These are phyloP conservation scores for Yamadazyma kanchanaburiensis DNA, from an alignment of 1,139 yeast genomes.

Conservation along the genomic window DNA sequence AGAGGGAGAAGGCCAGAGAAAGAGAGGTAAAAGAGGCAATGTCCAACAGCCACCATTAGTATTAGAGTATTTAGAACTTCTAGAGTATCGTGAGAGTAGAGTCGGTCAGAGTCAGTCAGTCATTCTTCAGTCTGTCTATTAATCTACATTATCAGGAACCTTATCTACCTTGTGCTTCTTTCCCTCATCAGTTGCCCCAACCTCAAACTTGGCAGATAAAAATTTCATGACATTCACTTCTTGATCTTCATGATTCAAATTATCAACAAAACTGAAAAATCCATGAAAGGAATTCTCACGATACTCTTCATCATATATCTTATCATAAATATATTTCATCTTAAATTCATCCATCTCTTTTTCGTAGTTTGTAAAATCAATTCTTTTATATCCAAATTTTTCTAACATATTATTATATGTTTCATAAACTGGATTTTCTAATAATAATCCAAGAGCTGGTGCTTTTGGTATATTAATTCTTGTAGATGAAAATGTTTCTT, in stretches of 20 bases:
- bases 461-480: conserved; percentile 94
- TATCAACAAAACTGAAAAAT: conserved; percentile 84
- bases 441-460: conserved; percentile 87
- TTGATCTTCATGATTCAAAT: conserved; percentile 43
- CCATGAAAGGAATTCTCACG: conserved; percentile 86
- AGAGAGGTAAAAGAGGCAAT: too few relatives aligned
- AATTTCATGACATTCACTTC: conserved; percentile 58
- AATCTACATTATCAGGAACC: too few relatives aligned
- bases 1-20: too few relatives aligned
- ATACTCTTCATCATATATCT: conserved; percentile 85
- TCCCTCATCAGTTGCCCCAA: conserved; percentile 21
- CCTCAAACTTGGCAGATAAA: conserved; percentile 53
- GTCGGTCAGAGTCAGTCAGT: too few relatives aligned
- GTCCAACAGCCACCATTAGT: too few relatives aligned
- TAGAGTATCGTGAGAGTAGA: too few relatives aligned
- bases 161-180: too few relatives aligned
- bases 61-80: too few relatives aligned
- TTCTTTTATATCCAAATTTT: conserved; percentile 74
- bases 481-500: conserved; percentile 71
- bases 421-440: conserved; percentile 91
- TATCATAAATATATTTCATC: conserved; percentile 84
- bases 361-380: conserved; percentile 66
- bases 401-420: conserved; percentile 72
- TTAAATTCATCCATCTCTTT: conserved; percentile 82
- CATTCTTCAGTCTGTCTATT: too few relatives aligned